These are phyloP conservation scores for Pulveroboletus sp. DNA, from an alignment of 768 basidiomycete species.

Conservation along the genomic window DNA sequence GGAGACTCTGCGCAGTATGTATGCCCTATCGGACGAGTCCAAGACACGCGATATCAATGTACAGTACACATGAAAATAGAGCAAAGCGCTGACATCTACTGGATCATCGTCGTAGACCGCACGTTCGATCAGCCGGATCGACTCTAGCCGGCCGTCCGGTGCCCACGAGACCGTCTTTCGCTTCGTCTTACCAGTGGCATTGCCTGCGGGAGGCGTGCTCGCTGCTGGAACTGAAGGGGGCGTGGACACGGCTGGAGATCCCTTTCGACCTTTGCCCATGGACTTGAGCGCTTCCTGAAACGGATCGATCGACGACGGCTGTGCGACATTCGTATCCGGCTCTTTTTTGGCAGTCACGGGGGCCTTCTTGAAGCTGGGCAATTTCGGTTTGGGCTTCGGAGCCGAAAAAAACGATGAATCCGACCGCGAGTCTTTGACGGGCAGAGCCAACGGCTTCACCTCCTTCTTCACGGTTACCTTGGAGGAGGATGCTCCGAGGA, in stretches of 20 bases:
- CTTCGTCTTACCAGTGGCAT: slow-evolving; percentile 48
- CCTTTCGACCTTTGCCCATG: slow-evolving; percentile 59
- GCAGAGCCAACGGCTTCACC: slow-evolving; percentile 28
- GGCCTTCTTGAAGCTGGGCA: slow-evolving; percentile 85
- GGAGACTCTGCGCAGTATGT: slow-evolving; percentile 65
- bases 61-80: slow-evolving; percentile 39
- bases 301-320: slow-evolving; percentile 73
- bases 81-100: slow-evolving; percentile 68
- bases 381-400: slow-evolving; percentile 76
- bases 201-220: slow-evolving; percentile 33
- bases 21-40: slow-evolving; percentile 54
- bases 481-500: slow-evolving; percentile 18
- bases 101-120: slow-evolving; percentile 89
- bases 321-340: slow-evolving; percentile 55
- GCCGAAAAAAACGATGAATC: slow-evolving; percentile 88
- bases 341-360: slow-evolving; percentile 48
- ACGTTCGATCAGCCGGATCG: slow-evolving; percentile 74
- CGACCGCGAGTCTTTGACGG: slow-evolving; percentile 73
- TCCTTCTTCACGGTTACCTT: slow-evolving; percentile 56
- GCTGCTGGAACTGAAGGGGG: slow-evolving; percentile 41
- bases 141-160: slow-evolving; percentile 66
- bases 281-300: slow-evolving; percentile 80
- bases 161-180: slow-evolving; percentile 80
- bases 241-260: slow-evolving; percentile 57
- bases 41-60: slow-evolving; percentile 47